These are phyloP conservation scores for Glycyrrhiza uralensis DNA, from an alignment of 306 rosid species.

Conservation along the genomic window DNA sequence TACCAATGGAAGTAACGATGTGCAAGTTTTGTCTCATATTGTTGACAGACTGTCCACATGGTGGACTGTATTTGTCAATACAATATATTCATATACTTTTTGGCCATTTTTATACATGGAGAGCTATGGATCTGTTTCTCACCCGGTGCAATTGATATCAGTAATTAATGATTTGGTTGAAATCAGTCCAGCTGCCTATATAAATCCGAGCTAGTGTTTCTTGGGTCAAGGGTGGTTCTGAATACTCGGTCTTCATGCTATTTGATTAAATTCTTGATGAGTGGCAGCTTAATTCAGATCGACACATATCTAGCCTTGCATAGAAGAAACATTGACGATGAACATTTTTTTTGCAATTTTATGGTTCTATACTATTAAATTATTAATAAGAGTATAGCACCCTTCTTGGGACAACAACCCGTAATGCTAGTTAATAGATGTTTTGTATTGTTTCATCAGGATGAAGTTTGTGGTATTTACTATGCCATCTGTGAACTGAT, in stretches of 20 bases:
- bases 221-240: conserved; percentile 6
- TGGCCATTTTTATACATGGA: background rate
- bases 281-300: conserved; percentile 12
- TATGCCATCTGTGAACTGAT: conserved; percentile 7
- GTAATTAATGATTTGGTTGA: conserved; percentile 13
- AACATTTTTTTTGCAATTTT: conserved; percentile 2
- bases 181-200: background rate
- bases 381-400: background rate
- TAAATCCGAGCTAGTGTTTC: background rate
- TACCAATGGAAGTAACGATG: conserved; percentile 5
- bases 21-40: conserved; percentile 12
- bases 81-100: background rate
- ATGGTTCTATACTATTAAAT: conserved; percentile 11
- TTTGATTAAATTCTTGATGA: conserved; percentile 13
- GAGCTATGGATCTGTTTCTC: conserved; percentile 12
- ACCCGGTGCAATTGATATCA: background rate
- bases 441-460: conserved; percentile 12
- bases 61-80: conserved; percentile 12
- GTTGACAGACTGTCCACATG: conserved; percentile 1
- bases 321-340: background rate
- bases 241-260: background rate
- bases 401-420: background rate
- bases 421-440: background rate
- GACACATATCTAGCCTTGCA: conserved; percentile 1
- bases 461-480: conserved; percentile 24